Conservation (phyloP, 1,284 basidiomycete species). For the Mycosarcoma mackinlayi region DNA sequence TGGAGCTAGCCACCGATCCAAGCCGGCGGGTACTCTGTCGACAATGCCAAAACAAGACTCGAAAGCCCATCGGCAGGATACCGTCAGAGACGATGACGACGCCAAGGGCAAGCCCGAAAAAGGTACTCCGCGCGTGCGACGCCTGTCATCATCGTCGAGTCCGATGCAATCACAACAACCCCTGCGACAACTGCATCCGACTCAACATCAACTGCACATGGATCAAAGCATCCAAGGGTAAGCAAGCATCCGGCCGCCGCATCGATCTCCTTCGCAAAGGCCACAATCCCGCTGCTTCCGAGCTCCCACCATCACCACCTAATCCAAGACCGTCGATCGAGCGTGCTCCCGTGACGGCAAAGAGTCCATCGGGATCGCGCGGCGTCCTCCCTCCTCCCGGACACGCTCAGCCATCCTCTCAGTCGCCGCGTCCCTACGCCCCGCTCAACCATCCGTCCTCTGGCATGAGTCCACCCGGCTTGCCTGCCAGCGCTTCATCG, state of each 20-base stretch:
- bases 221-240: conserved; percentile 56
- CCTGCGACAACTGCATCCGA: conserved; percentile 58
- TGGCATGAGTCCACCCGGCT: conserved; percentile 36
- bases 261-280: conserved; percentile 50
- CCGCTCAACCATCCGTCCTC: conserved; percentile 9
- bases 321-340: conserved; percentile 13
- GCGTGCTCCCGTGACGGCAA: conserved; percentile 20
- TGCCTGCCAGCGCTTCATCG: conserved; percentile 32
- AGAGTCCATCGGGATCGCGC: conserved; percentile 24
- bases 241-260: conserved; percentile 47
- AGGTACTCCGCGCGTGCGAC: conserved; percentile 45
- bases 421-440: conserved; percentile 32
- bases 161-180: conserved; percentile 56
- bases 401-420: conserved; percentile 2
- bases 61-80: conserved; percentile 20
- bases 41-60: conserved; percentile 45
- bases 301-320: conserved; percentile 20
- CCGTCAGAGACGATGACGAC: conserved; percentile 23
- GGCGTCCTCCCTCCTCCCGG: conserved; percentile 19
- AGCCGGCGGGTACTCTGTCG: background rate
- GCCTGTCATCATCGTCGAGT: conserved; percentile 55
- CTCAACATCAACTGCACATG: conserved; percentile 61
- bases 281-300: conserved; percentile 43
- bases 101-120: conserved; percentile 46
- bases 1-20: background rate